Evolutionary conservation across 345 rosid genomes (phyloP), one percentile per base, ranked within the genome.

Genomic region (Citrus maxima): DNA sequence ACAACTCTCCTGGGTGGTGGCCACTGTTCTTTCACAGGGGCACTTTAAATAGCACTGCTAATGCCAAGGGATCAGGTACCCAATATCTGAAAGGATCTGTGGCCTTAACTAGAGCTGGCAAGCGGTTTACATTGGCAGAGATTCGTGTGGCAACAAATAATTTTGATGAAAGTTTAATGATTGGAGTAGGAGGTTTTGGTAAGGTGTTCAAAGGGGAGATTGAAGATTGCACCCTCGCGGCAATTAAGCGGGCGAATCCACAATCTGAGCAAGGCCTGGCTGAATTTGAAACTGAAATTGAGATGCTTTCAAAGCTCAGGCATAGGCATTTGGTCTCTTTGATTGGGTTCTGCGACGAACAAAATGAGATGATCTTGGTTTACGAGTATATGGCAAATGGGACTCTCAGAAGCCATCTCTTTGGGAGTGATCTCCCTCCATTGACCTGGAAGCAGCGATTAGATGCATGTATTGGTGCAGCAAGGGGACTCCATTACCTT

Each of bases 361-460:
- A 93, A 21, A 88, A 78, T 68, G 98, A 95, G 86, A 93, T 93
- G 98, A 95, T 95, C 77, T 81, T 95, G 90, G 98, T 95, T 66
- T 95, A 95, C 55, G 98, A 95, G 81, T 95, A 88, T 73, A 93
- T 95, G 98, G 95, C 89, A 51, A 93, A 95, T 21, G 97, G 97
- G 37, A 92, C 97, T 72, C 88, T 91, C 14, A 85, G 98, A 79
- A 92, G 95, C 67, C 98, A 93, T 88, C 90, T 92, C 21, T 95
- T 93, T 46, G 98, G 97, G 28, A 79, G 88, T 30, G 88, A 86
- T 81, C 88, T 89, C 37, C 93, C 92, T 70, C 93, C 91, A 0
- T 78, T 95, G 80, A 86, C 92, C 3, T 93, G 97, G 97, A 95
- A 92, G 85, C 98, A 89, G 81, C 85, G 98, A 54, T 74, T 95